A percentile compares a stretch with the other conserved stretches of the same genome.
These are phyloP conservation scores for Lipomyces lipofer DNA, from an alignment of 805 yeast species.

Conservation along the genomic window DNA sequence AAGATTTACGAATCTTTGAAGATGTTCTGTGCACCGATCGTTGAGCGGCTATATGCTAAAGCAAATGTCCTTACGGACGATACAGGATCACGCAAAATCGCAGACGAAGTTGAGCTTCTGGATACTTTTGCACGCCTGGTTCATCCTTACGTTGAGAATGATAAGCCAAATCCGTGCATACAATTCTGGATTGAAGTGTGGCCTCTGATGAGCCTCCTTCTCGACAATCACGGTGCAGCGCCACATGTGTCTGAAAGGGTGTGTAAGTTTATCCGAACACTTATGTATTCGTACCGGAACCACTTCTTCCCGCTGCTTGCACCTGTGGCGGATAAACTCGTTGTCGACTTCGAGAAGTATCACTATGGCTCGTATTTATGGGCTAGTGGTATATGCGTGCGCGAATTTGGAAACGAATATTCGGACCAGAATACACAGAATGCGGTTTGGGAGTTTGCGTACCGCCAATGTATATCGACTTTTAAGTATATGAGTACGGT, in stretches of 20 bases:
- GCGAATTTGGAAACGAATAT: slow-evolving; percentile 64
- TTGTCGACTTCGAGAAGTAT: slow-evolving; percentile 66
- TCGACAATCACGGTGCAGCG: slow-evolving; percentile 58
- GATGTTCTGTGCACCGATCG: slow-evolving; percentile 67
- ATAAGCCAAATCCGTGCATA: slow-evolving; percentile 51
- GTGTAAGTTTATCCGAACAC: slow-evolving; percentile 63
- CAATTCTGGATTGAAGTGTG: slow-evolving; percentile 55
- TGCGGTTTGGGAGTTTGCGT: slow-evolving; percentile 72
- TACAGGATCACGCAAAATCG: slow-evolving; percentile 50
- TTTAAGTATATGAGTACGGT: slow-evolving; percentile 45
- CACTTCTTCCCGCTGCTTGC: slow-evolving; percentile 61
- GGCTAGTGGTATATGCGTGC: slow-evolving; percentile 76
- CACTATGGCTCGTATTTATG: slow-evolving; percentile 82
- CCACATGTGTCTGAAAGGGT: slow-evolving; percentile 71
- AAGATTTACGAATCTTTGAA: slow-evolving; percentile 55
- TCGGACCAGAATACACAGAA: slow-evolving; percentile 51
- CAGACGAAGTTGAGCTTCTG: slow-evolving; percentile 72
- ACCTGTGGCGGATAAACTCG: slow-evolving; percentile 64
- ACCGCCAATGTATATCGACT: slow-evolving; percentile 63
- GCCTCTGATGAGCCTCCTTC: slow-evolving; percentile 55
- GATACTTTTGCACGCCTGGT: slow-evolving; percentile 61
- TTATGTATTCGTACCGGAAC: slow-evolving; percentile 62
- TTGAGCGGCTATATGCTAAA: slow-evolving; percentile 40
- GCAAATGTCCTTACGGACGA: slow-evolving; percentile 39
- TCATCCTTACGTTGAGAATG: slow-evolving; percentile 43